Evolutionary conservation across 2,329 filamentous ascomycete species (phyloP), one percentile per base, ranked within the genome.

Genomic region (Venturia asperata): DNA sequence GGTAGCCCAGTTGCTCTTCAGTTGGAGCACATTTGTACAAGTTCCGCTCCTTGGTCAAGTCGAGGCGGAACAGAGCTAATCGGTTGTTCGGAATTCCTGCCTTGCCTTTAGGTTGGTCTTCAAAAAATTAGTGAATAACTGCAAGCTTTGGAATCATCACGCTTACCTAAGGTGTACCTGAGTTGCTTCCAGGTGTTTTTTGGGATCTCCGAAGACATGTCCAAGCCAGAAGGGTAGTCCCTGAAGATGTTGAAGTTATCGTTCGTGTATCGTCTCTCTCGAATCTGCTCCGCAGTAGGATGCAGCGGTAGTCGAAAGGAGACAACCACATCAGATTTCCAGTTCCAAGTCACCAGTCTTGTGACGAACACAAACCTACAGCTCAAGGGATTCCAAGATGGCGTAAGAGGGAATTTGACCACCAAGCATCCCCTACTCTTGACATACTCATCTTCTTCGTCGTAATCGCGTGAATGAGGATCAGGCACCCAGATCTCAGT

Each of bases 401-500:
- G 72, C 17, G 74, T 72, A 67, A 77, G 78, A 0, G 88, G 87
- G 70, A 91, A 92, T 19, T 83, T 82, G 63, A 91, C 72, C 42
- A 90, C 79, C 37, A 91, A 73, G 71, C 87, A 90, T 1, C 85
- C 81, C 27, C 83, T 82, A 66, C 80, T 81, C 66, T 78, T 77
- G 11, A 80, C 77, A 73, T 79, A 80, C 64, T 83, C 81, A 13
- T 74, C 73, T 42, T 81, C 77, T 61, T 76, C 70, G 19, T 76
- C 77, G 67, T 85, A 82, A 1, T 80, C 78, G 66, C 79, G 78
- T 42, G 82, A 81, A 68, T 80, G 78, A 61, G 82, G 77, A 74
- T 91, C 87, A 0, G 89, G 88, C 34, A 87, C 75, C 87, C 88
- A 92, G n/a, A 87, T 76, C 69, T 86, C 80, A 0, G 83, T 81